Base-by-base conservation (phyloP, 2,329 filamentous ascomycete genomes). In the Exophiala lecanii-corni region DNA sequence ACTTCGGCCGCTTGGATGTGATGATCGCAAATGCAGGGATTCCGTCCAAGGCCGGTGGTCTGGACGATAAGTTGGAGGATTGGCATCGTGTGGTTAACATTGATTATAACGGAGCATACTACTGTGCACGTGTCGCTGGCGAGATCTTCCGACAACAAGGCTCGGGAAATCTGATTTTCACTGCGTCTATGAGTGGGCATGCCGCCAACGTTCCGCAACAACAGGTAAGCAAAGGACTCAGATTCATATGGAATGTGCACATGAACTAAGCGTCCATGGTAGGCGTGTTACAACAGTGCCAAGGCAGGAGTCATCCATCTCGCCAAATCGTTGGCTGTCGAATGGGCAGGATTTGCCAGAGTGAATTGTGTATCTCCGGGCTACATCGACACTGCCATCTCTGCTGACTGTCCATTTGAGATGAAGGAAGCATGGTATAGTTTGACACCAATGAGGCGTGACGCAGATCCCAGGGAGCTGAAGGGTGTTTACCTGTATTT, bases 401-500 rank as follows among this genome's bases (percentile, higher is more conserved):
- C 84, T 0, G 84, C 86, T 50, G 26, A 38, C n/a, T 34, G 16
- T 28, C 10, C 36, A 39, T 82, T 82, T 57, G 76, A 43, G 17
- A 70, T 72, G 39, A 61, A 78, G 67, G 63, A 78, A 49, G 66
- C 63, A 1, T 79, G 76, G 76, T 67, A 72, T 59, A 69, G 63
- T 10, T 76, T 78, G 75, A 78, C 77, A 48, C 75, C 75, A 4
- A 68, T 78, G 66, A 72, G 75, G 16, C 60, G 86, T 52, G 82
- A 89, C 59, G 86, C 82, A 6, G 72, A 80, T 50, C 70, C 78
- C 2, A 75, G 78, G 46, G 87, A 94, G 70, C 72, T 92, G 55
- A 89, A 91, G 71, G 87, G 86, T 16, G 82, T 82, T 13, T 94
- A 84, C 62, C 66, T 83, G 85, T 15, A 94, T 89, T 71, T 70